phyloP scores from a whole-genome alignment of 768 basidiomycete species.

The Russula vinacea region DNA sequence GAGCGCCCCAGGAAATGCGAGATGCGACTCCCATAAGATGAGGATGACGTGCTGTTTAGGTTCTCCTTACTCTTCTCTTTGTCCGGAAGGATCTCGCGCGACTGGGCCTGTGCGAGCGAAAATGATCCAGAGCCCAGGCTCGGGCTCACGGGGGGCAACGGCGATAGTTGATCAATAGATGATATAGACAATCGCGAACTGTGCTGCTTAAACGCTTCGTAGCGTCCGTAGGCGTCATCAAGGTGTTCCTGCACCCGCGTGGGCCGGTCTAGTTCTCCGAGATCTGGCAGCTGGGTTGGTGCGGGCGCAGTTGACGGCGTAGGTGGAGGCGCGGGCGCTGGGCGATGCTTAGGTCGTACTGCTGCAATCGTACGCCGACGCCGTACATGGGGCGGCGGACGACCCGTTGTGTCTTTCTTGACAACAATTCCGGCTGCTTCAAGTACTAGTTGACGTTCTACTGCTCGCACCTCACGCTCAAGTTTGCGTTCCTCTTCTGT shows the following conservation, averaged over 20 bases:
- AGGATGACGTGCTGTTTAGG: neutral
- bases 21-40: slow-evolving; percentile 22
- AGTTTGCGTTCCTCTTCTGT: slow-evolving; percentile 47
- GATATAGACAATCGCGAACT: slow-evolving; percentile 58
- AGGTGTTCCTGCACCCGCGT: slow-evolving; percentile 37
- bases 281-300: slow-evolving; percentile 34
- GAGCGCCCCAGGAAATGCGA: slow-evolving; percentile 61
- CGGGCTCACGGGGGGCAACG: slow-evolving; percentile 17
- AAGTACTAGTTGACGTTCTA: slow-evolving; percentile 78
- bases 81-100: slow-evolving; percentile 32
- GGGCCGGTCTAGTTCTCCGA: neutral
- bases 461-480: slow-evolving; percentile 59
- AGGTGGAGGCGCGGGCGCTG: slow-evolving; percentile 55
- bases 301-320: slow-evolving; percentile 41
- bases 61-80: slow-evolving; percentile 37
- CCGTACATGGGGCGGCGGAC: slow-evolving; percentile 37
- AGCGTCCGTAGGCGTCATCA: slow-evolving; percentile 87
- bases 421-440: slow-evolving; percentile 85
- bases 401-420: slow-evolving; percentile 55
- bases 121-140: slow-evolving; percentile 3
- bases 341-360: slow-evolving; percentile 42
- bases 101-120: slow-evolving; percentile 3
- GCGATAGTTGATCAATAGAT: slow-evolving; percentile 47
- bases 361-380: slow-evolving; percentile 31
- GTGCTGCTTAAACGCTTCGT: slow-evolving; percentile 73